Evolutionary conservation across 148 eudicot genomes (phyloP).

Genomic region (Cornus florida): DNA sequence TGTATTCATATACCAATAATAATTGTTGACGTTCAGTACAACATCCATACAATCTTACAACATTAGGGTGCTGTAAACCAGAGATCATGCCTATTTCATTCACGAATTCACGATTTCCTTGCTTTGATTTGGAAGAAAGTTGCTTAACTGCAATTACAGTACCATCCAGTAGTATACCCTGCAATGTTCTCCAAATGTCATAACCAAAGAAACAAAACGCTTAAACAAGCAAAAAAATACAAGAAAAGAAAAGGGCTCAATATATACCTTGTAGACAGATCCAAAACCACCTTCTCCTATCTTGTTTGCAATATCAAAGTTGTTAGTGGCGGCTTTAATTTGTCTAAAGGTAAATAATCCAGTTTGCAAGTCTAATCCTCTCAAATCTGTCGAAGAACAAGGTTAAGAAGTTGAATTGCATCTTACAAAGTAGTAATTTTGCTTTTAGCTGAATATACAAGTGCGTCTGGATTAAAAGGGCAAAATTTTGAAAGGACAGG

Average conservation of each 20-base stretch:
- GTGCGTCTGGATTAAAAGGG: neutral
- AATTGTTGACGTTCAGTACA: constrained; percentile 40
- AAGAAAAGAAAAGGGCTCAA: neutral
- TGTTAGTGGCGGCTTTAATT: constrained; percentile 63
- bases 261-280: constrained; percentile 61
- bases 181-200: constrained; percentile 5
- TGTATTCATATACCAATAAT: constrained; percentile 47
- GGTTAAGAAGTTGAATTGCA: neutral
- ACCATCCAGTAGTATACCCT: constrained; percentile 48
- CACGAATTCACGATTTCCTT: constrained; percentile 48
- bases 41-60: constrained; percentile 49
- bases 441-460: neutral
- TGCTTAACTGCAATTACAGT: constrained; percentile 48
- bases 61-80: constrained; percentile 43
- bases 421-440: neutral
- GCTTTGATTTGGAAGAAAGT: constrained; percentile 44
- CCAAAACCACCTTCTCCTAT: constrained; percentile 81
- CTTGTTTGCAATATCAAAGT: constrained; percentile 48
- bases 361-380: constrained; percentile 53
- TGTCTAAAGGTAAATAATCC: constrained; percentile 60
- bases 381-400: constrained; percentile 38
- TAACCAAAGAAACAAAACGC: too few relatives aligned
- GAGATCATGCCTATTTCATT: constrained; percentile 53
- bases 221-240: too few relatives aligned
- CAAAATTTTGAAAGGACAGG: neutral